phyloP scores from a whole-genome alignment of 148 eudicot genomes.

The Rhododendron kiyosumense region DNA sequence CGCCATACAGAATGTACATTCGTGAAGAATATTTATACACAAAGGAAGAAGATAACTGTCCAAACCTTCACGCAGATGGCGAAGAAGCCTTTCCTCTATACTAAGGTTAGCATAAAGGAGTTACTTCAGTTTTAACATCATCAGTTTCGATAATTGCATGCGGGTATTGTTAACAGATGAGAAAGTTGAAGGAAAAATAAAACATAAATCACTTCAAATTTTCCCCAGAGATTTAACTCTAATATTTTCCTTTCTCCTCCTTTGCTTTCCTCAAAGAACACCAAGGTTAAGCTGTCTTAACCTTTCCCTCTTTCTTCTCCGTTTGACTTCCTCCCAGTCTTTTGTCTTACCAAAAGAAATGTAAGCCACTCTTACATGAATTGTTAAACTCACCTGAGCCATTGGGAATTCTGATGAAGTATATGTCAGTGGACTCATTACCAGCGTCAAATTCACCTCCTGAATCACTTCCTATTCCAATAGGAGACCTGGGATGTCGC shows the following conservation, averaged over 20 bases:
- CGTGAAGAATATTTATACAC: background rate
- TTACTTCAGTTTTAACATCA: too few species aligned
- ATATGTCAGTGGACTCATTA: too few species aligned
- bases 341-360: background rate
- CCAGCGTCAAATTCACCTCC: too few species aligned
- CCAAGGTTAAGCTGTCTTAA: background rate
- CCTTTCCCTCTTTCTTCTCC: background rate
- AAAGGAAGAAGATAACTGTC: background rate
- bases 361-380: background rate
- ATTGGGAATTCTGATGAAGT: too few species aligned
- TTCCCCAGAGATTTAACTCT: background rate
- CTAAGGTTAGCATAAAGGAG: background rate
- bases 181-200: background rate
- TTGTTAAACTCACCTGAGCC: too few species aligned
- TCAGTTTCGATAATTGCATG: too few species aligned
- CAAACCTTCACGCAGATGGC: background rate
- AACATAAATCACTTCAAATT: background rate
- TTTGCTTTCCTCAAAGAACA: background rate
- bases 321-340: background rate
- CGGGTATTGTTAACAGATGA: background rate
- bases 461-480: too few species aligned
- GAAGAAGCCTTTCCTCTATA: background rate
- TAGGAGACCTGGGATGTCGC: slow-evolving; percentile 42
- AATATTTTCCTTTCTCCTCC: background rate
- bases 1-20: background rate